Base-by-base conservation (phyloP, 2,329 filamentous ascomycete species). In the Dichotomopilus funicola region DNA sequence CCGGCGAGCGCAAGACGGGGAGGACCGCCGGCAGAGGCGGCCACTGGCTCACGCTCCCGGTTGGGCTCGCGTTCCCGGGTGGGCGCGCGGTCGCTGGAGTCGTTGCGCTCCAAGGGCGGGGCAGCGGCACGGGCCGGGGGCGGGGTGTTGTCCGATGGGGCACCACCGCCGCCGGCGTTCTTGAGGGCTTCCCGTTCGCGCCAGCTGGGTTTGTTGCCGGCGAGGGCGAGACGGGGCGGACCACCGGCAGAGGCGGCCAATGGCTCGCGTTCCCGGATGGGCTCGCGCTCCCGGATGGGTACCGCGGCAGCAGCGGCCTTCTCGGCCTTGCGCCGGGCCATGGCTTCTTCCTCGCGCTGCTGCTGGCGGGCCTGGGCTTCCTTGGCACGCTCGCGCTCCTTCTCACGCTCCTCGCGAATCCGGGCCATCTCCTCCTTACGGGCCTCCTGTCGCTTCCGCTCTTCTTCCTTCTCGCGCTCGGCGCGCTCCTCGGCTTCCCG, bases 401-500 rank as follows among this genome's bases (percentile, higher is more conserved):
- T 77, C 62, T 85, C 82, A 64, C 82, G 78, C 69, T 85, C 78
- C 64, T 86, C 83, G 75, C 83, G 84, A 71, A 80, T 72, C 63
- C 78, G 87, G 63, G 82, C 80, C 68, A 91, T 74, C 68, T 85
- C 82, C 57, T 83, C 80, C 67, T 86, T 83, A 73, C 85, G 87
- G 73, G 90, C 88, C 71, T 95, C 91, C 51, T 94, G 91, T 49
- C 82, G 85, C 61, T 79, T 79, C 61, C 83, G 82, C 72, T 86
- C 89, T 73, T 96, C 91, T 70, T 95, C 88, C 71, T 90, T 92
- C 73, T 97, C 94, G 55, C 78, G 82, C 51, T 81, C 82, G 59
- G 82, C 80, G 63, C 87, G 85, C 78, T 96, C 92, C 71, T 95
- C 90, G 65, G 94, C 90, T 72, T 97, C 94, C 57, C 80, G 81